Percentiles rank a stretch among this genome's conserved stretches.
phyloP scores from a whole-genome alignment of 2,329 filamentous ascomycete species.

The Penicillium sp. region DNA sequence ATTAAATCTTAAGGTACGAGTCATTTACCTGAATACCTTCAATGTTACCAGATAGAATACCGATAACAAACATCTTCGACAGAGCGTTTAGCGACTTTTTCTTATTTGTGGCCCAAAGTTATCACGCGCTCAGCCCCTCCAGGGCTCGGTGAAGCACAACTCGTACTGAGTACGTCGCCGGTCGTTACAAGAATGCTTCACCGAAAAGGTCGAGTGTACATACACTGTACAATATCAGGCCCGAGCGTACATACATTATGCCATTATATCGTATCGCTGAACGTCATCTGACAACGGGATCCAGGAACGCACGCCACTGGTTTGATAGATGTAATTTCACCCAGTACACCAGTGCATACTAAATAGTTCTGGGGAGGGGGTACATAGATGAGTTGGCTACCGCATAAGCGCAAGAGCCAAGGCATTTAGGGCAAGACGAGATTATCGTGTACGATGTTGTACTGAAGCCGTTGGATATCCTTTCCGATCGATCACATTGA shows the following conservation, averaged over 20 bases:
- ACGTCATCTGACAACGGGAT: slow-evolving; percentile 24
- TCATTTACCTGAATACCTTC: neutral
- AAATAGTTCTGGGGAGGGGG: too few species aligned
- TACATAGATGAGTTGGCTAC: slow-evolving; percentile 3
- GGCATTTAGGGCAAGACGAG: neutral
- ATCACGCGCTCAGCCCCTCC: slow-evolving; percentile 1
- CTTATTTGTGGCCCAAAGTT: slow-evolving; percentile 6
- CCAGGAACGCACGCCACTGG: slow-evolving; percentile 30
- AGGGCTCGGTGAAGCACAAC: slow-evolving; percentile 2
- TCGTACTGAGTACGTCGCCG: neutral
- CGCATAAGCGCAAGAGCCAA: slow-evolving; percentile 3
- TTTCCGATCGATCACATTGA: neutral
- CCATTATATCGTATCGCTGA: neutral
- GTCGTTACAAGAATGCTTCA: neutral
- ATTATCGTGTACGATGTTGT: neutral
- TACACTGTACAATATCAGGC: slow-evolving; percentile 3
- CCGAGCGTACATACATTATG: slow-evolving; percentile 15
- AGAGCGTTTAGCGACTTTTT: neutral
- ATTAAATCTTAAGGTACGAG: neutral
- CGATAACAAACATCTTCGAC: neutral
- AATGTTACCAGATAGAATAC: neutral
- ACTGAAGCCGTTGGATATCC: neutral
- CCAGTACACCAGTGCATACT: too few species aligned
- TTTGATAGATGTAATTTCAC: slow-evolving; percentile 5
- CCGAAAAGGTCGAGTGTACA: neutral